Evolutionary conservation across 2,329 filamentous ascomycete species (phyloP).

Genomic region (Sarocladium kiliense): DNA sequence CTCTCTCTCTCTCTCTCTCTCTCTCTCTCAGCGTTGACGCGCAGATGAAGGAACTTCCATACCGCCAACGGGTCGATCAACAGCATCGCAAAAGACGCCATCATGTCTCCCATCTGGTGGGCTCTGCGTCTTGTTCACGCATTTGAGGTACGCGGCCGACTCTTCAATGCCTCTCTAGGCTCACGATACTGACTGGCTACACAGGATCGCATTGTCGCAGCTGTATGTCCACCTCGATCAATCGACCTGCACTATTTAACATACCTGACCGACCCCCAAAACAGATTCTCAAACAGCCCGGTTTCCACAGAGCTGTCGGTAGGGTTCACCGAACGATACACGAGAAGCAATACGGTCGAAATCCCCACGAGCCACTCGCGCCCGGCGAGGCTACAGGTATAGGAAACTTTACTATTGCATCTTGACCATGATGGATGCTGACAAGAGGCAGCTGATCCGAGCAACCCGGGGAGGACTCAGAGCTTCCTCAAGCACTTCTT

Average conservation of each 20-base stretch:
- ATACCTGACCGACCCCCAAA: no score
- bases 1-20: no score
- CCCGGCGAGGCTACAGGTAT: conserved; percentile 48
- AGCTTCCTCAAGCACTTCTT: conserved; percentile 43
- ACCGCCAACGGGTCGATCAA: no score
- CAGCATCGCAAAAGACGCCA: no score
- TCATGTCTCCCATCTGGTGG: conserved; percentile 29
- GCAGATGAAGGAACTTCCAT: not conserved
- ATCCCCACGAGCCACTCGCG: conserved; percentile 44
- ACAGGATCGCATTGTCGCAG: conserved; percentile 30
- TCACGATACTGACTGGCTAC: not conserved
- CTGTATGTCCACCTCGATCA: conserved; percentile 17
- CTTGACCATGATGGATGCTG: no score
- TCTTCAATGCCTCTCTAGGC: fast-evolving
- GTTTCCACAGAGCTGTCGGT: conserved; percentile 47
- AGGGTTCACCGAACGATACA: conserved; percentile 46
- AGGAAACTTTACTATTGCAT: conserved; percentile 9
- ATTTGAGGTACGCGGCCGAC: conserved; percentile 23
- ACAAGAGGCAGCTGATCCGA: conserved; percentile 25
- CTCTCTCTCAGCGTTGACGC: not conserved
- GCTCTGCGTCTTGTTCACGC: conserved; percentile 27
- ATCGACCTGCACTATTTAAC: not conserved
- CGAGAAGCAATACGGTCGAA: conserved; percentile 42
- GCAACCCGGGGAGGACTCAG: conserved; percentile 14
- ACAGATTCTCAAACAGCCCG: conserved; percentile 44